These are phyloP conservation scores for Lindgomyces ingoldianus DNA, from an alignment of 495 filamentous ascomycete species.

Conservation along the genomic window DNA sequence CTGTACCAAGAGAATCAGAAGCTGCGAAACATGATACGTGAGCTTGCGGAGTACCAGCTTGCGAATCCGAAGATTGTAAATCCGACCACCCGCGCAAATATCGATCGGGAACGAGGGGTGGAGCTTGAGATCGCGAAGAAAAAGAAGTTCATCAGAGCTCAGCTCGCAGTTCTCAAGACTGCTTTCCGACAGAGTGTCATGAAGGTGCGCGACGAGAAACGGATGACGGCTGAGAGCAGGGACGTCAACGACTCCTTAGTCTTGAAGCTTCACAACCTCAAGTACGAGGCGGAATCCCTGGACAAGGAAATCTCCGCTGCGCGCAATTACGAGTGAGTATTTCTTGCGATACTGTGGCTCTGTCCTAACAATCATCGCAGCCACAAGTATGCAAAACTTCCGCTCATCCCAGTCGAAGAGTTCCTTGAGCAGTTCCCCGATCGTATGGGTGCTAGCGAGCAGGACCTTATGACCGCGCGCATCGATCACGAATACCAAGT, in stretches of 20 bases:
- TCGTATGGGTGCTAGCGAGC: conserved; percentile 65
- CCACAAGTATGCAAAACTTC: conserved; percentile 83
- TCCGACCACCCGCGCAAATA: conserved; percentile 7
- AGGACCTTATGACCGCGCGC: conserved; percentile 83
- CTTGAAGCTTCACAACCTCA: conserved; percentile 90
- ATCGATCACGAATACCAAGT: conserved; percentile 89
- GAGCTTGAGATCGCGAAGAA: conserved; percentile 68
- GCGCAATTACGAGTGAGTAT: conserved; percentile 83
- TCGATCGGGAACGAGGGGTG: conserved; percentile 44
- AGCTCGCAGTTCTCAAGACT: conserved; percentile 78
- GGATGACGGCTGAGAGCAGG: conserved; percentile 78
- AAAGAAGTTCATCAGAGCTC: conserved; percentile 76
- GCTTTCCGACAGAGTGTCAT: conserved; percentile 80
- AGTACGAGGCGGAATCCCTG: conserved; percentile 92
- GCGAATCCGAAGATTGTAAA: conserved; percentile 1
- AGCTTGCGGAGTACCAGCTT: conserved; percentile 19
- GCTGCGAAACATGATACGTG: conserved; percentile 3
- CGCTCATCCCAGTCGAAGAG: conserved; percentile 78
- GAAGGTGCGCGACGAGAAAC: conserved; percentile 81
- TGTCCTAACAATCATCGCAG: conserved; percentile 51
- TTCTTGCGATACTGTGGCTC: neutral
- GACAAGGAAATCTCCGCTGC: conserved; percentile 88
- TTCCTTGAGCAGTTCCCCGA: conserved; percentile 81
- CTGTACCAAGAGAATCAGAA: conserved; percentile 20
- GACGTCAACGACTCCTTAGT: conserved; percentile 90